These are phyloP conservation scores for Coccomyxa sp. DNA, from an alignment of 139 green algal genomes.

Conservation along the genomic window DNA sequence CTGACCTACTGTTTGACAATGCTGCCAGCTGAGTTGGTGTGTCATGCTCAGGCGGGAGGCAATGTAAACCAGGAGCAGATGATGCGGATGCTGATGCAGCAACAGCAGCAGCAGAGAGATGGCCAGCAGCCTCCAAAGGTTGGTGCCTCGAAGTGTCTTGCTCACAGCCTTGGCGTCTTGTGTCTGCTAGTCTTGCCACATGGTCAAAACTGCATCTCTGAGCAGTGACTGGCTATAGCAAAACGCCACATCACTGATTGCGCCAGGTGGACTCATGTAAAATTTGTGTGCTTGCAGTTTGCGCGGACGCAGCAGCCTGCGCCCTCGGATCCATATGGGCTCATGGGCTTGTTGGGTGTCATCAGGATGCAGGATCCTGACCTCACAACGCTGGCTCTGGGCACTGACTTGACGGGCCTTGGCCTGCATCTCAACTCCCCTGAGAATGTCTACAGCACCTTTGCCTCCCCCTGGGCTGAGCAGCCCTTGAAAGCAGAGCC, in stretches of 20 bases:
- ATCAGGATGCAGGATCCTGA: slow-evolving; percentile 91
- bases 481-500: slow-evolving; percentile 64
- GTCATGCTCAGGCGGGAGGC: neutral
- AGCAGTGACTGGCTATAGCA: too few relatives aligned
- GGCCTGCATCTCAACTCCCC: slow-evolving; percentile 92
- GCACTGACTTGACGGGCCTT: slow-evolving; percentile 93
- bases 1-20: too few relatives aligned
- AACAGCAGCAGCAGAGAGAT: neutral
- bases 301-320: neutral
- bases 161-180: too few relatives aligned
- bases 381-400: slow-evolving; percentile 91
- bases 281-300: too few relatives aligned
- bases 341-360: slow-evolving; percentile 89
- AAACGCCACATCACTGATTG: too few relatives aligned
- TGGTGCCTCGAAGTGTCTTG: too few relatives aligned
- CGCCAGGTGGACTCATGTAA: too few relatives aligned
- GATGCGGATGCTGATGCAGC: neutral
- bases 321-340: slow-evolving; percentile 70
- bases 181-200: too few relatives aligned
- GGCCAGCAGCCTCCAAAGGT: too few relatives aligned
- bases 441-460: slow-evolving; percentile 76
- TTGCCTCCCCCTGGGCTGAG: slow-evolving; percentile 84
- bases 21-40: neutral
- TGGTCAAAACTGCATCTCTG: too few relatives aligned
- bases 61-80: slow-evolving; percentile 1